Base-by-base conservation (phyloP, 495 filamentous ascomycete species). In the Hyaloscypha finlandica region DNA sequence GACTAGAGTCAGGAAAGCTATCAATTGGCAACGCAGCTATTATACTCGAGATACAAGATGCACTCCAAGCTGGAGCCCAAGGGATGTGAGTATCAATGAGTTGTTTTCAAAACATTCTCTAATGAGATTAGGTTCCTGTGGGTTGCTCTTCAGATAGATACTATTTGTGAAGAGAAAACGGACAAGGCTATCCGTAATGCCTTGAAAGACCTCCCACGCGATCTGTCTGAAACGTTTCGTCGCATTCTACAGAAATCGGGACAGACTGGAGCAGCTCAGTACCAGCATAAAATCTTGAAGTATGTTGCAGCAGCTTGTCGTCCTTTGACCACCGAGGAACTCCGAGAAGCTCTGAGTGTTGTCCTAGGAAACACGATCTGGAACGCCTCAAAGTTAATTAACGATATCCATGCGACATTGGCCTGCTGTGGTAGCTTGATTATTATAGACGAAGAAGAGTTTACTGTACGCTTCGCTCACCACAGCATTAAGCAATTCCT, bases 401-500 rank as follows among this genome's bases (percentile, higher is more conserved):
- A 78, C 67, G 70, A 81, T 56, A 67, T 81, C 61, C 70, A 74
- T 64, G 71, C 70, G 35, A 68, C 66, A 66, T 67, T 81, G 42
- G 58, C 68, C 42, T 77, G 73, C 64, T 83, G 80, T 65, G 79
- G 78, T 65, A 74, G 79, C 60, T 77, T 83, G 12, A 37, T 83
- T 35, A 74, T 64, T n/a, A 69, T 82, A 33, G 80, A 83, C 55
- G 80, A 83, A 73, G 80, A 83, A 63, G 73, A 77, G 11, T 55
- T 68, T 6, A 78, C 79, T 2, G 70, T 80, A 32, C 70, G 76
- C 59, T 65, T 81, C 25, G 71, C 80, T 33, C 80, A 83, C 65
- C 75, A 78, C 54, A 82, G 78, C 67, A 72, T 83, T 53, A 76
- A 73, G 62, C 76, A 82, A 65, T 81, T 78, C 65, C 68, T 83